A percentile compares a stretch with the other conserved stretches of the same genome.
These are phyloP conservation scores for Lactifluus echinatus DNA, from an alignment of 768 basidiomycete genomes.

Conservation along the genomic window DNA sequence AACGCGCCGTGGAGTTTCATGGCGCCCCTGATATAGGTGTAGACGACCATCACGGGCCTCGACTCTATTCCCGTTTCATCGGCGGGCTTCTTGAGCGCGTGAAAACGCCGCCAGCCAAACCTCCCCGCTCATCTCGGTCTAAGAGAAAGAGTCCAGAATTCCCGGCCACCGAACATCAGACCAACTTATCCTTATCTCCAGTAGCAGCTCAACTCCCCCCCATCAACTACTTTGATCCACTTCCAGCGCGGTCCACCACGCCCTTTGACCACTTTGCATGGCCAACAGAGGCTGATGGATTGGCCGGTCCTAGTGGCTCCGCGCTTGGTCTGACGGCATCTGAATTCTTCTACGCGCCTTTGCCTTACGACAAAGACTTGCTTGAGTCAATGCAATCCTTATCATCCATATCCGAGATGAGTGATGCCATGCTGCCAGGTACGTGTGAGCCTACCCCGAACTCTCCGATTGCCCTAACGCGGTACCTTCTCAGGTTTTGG, in stretches of 20 bases:
- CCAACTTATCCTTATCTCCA: neutral
- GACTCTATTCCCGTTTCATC: constrained; percentile 28
- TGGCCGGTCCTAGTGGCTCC: neutral
- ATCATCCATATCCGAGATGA: constrained; percentile 3
- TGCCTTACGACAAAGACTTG: constrained; percentile 19
- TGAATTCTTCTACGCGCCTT: constrained; percentile 18
- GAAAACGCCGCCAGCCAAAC: constrained; percentile 1
- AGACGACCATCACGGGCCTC: constrained; percentile 28
- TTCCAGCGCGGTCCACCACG: constrained; percentile 4
- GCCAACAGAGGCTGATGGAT: neutral
- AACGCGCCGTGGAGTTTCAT: constrained; percentile 23
- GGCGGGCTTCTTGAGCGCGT: constrained; percentile 22
- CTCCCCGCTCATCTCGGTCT: neutral
- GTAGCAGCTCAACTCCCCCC: neutral
- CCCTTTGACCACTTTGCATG: constrained; percentile 19
- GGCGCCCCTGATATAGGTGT: constrained; percentile 25
- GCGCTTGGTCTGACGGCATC: constrained; percentile 13
- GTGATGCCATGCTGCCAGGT: constrained; percentile 17
- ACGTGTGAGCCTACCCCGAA: neutral
- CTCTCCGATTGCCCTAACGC: neutral
- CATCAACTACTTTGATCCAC: constrained; percentile 16
- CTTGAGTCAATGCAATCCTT: constrained; percentile 19
- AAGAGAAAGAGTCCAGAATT: neutral
- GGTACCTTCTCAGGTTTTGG: constrained; percentile 9
- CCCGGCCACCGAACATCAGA: neutral